Conservation (phyloP, 495 filamentous ascomycete genomes). For the Xylaria acuta region DNA sequence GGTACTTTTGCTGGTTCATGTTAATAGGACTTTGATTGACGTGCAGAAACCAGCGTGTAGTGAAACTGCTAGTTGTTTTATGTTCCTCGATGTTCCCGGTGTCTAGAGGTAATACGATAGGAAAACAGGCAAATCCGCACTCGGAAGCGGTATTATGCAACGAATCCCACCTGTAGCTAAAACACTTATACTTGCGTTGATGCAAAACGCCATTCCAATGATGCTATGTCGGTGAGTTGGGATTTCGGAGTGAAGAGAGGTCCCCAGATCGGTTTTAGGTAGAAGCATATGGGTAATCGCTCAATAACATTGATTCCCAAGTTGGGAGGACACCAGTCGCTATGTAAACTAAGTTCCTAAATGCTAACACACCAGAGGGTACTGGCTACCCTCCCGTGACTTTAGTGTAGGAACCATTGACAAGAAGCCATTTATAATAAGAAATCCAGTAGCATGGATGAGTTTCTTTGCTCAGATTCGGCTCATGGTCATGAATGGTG, state of each 20-base stretch:
- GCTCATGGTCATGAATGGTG: not conserved
- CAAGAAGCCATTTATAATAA: not conserved
- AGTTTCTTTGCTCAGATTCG: not conserved
- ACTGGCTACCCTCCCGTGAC: not conserved
- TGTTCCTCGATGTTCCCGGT: not conserved
- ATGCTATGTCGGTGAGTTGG: not conserved
- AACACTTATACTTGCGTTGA: not conserved
- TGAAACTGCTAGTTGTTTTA: not conserved
- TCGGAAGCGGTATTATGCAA: not conserved
- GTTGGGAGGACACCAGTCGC: not conserved
- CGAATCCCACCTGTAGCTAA: not conserved
- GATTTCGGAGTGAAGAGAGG: not conserved
- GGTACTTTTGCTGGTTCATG: not conserved
- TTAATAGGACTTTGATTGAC: not conserved
- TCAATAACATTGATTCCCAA: too few relatives aligned
- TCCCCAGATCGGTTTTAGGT: not conserved
- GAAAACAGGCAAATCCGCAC: not conserved
- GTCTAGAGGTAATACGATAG: not conserved
- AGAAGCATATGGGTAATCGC: not conserved
- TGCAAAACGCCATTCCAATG: not conserved
- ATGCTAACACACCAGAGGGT: not conserved
- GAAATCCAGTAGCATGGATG: not conserved
- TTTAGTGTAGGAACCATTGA: not conserved
- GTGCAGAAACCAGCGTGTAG: not conserved
- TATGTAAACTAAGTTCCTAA: not conserved